phyloP scores from a whole-genome alignment of 2,329 filamentous ascomycete genomes.

The Nemania sp. region DNA sequence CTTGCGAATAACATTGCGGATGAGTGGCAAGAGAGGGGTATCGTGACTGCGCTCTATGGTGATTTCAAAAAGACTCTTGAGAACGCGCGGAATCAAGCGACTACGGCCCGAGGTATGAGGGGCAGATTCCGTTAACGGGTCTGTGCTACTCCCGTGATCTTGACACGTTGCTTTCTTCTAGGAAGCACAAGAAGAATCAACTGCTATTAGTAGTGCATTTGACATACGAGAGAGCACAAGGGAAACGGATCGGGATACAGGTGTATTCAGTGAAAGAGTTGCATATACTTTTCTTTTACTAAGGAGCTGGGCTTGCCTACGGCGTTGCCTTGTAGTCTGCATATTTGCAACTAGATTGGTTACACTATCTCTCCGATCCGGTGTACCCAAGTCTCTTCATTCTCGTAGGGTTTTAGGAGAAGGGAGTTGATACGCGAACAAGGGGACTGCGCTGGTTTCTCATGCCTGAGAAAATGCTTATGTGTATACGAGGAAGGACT shows the following conservation, averaged over 20 bases:
- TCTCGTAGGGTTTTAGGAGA: background rate
- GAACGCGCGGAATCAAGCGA: conserved; percentile 62
- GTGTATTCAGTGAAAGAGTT: background rate
- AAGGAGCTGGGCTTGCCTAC: background rate
- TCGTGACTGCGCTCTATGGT: conserved; percentile 71
- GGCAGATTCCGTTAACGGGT: conserved; percentile 27
- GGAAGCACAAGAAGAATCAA: background rate
- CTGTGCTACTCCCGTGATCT: too few relatives aligned
- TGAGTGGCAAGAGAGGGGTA: conserved; percentile 69
- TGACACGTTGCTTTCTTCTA: background rate
- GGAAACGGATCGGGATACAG: background rate
- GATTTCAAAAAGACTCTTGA: conserved; percentile 75
- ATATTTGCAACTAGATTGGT: background rate
- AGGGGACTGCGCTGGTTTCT: background rate
- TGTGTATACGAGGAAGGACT: background rate
- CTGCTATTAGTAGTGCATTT: background rate
- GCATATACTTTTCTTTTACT: background rate
- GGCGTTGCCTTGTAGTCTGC: background rate
- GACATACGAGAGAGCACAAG: background rate
- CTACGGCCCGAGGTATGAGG: conserved; percentile 43
- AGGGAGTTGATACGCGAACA: background rate
- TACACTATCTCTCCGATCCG: background rate
- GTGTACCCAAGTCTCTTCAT: background rate
- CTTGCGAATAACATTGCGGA: conserved; percentile 74
- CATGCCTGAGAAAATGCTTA: background rate